Base-by-base conservation (phyloP, 805 yeast genomes). In the Candida endomychidarum region DNA sequence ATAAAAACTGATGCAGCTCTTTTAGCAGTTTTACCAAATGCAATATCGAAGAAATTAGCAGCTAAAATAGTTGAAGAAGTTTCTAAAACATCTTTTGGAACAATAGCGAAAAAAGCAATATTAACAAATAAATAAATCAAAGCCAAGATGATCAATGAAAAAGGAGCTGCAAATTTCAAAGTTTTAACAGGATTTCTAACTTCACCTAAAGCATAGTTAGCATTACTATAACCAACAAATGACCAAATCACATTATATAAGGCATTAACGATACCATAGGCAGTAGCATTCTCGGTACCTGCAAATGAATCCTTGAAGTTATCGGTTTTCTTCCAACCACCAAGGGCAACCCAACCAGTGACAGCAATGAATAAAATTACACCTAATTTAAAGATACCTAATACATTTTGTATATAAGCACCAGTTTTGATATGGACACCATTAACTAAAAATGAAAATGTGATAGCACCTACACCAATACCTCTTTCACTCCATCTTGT, bases 221-320 rank as follows among this genome's bases (percentile, higher is more conserved):
- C 90, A 56, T 86, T 86, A 27, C 90, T 81, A 58, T 85, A 86
- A 37, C 95, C 95, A 51, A 84, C 78, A 52, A 79, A 86, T 2
- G 91, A 83, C 91, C 91, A 86, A 54, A 86, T 85, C 41, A 86
- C 86, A 54, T 83, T 84, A 66, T 84, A 85, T 41, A 86, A 70
- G 5, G 93, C 89, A 50, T 80, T 81, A 42, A 82, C 86, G 38
- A 81, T 70, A 48, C 87, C 86, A 51, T 73, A 80, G n/a, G 81
- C 84, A 26, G 79, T 65, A 5, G 83, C 83, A 21, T 32, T 11
- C 34, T 56, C 55, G 38, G 46, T 61, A 37, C 84, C 83, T 1
- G 56, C 63, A 52, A 84, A 83, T 2, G 86, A 75, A 52, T 83
- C 57, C 28, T 29, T 19, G 60, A 83, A 82, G 54, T 81, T 81